Percentiles rank a stretch among this genome's conserved stretches.
phyloP scores from a whole-genome alignment of 495 filamentous ascomycete genomes.

The Bombardia bombarda region DNA sequence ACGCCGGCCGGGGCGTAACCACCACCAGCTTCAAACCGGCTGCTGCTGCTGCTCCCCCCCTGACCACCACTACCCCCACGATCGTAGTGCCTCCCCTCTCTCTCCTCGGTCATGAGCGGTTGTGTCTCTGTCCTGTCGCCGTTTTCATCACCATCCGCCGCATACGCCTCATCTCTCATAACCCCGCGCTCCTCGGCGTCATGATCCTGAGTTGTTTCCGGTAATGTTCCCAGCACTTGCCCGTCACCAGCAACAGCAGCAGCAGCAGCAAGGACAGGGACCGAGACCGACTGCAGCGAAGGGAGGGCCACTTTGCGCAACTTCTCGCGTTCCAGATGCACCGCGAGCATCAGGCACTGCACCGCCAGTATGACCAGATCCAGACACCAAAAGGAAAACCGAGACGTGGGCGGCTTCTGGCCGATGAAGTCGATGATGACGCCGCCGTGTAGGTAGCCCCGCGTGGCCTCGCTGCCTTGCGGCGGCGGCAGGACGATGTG shows the following conservation, averaged over 20 bases:
- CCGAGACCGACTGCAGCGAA: slow-evolving; percentile 12
- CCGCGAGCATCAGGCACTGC: slow-evolving; percentile 67
- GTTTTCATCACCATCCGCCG: slow-evolving; percentile 22
- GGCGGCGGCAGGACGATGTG: slow-evolving; percentile 58
- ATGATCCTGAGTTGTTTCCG: slow-evolving; percentile 50
- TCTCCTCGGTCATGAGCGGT: slow-evolving; percentile 17
- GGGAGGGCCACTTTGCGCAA: slow-evolving; percentile 35
- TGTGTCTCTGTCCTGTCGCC: slow-evolving; percentile 47
- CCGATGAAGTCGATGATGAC: slow-evolving; percentile 81
- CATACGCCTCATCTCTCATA: slow-evolving; percentile 35
- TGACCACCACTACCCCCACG: no score
- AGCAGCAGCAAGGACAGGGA: not conserved
- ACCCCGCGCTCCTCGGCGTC: slow-evolving; percentile 81
- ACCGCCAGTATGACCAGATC: slow-evolving; percentile 59
- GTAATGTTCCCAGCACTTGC: not conserved
- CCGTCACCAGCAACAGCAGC: not conserved
- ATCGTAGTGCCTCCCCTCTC: slow-evolving; percentile 8
- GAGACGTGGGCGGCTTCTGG: slow-evolving; percentile 65
- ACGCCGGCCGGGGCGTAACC: slow-evolving; percentile 29
- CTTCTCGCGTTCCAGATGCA: slow-evolving; percentile 61
- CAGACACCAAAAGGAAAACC: slow-evolving; percentile 51
- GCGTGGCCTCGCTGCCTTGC: slow-evolving; percentile 62
- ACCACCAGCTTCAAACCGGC: slow-evolving; percentile 36
- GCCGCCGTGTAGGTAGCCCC: slow-evolving; percentile 79
- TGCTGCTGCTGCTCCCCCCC: slow-evolving; percentile 18